Base-by-base conservation (phyloP, 1,284 basidiomycete species). In the Cutaneotrichosporon dermatis region DNA sequence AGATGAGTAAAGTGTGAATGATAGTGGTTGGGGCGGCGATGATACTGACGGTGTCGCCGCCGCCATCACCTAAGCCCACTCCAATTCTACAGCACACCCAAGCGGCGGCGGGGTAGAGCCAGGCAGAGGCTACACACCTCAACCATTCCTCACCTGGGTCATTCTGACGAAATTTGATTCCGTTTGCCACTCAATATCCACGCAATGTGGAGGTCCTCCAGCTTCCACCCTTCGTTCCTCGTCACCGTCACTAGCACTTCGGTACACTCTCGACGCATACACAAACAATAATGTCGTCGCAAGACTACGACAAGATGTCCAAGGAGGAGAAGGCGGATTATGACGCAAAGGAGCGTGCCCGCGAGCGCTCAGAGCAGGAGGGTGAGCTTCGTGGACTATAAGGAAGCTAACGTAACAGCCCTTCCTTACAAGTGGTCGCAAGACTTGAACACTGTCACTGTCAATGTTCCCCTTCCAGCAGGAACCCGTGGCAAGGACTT, bases 371-470 rank as follows among this genome's bases (percentile, higher is more conserved):
- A 48, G 93, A 97, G 77, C 94, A 98, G 80, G 89, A 86, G 61
- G 85, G 93, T 93, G 79, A 72, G 85, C 75, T 3, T 4, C n/a
- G n/a, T n/a, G n/a, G n/a, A n/a, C n/a, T n/a, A n/a, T n/a, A n/a
- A n/a, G n/a, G n/a, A n/a, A n/a, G n/a, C n/a, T n/a, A n/a, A n/a
- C n/a, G n/a, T n/a, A n/a, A n/a, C 71, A 92, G 90, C 85, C 12
- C 82, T 99, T 59, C 96, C 96, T 1, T 99, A 97, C 79, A 82
- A 79, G 54, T 99, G 96, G 96, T 86, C 80, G 50, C 96, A 99
- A 75, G 87, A 92, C 68, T 83, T 99, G 6, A 85, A 85, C 33
- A 91, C 95, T 57, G 84, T 98, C 39, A 89, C 94, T 58, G 79
- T 99, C 58, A 81, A 83, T 6, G 82, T 98, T 2, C 87, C 89